Evolutionary conservation across 2,329 filamentous ascomycete species (phyloP).

Genomic region (Colletotrichum sp.): DNA sequence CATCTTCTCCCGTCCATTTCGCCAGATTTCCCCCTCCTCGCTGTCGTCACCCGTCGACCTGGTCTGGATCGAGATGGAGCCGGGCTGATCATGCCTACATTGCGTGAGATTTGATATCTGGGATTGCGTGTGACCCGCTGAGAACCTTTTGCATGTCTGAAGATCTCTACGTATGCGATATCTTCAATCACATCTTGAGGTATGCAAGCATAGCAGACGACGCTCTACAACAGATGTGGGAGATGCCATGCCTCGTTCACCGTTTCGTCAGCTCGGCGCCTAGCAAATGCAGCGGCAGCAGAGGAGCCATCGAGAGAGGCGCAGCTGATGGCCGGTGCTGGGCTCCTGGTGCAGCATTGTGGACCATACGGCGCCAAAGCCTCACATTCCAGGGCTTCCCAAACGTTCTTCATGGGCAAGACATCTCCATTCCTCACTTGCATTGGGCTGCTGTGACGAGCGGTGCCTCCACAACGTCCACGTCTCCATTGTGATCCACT

Average conservation of each 20-base stretch:
- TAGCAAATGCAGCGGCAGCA: not conserved
- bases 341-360: not conserved
- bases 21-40: not conserved
- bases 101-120: not conserved
- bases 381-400: not conserved
- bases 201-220: not conserved
- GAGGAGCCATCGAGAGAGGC: not conserved
- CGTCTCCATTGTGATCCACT: not conserved
- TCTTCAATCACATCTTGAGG: not conserved
- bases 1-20: not conserved
- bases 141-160: not conserved
- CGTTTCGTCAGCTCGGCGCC: not conserved
- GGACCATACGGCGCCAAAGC: not conserved
- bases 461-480: not conserved
- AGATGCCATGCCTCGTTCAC: not conserved
- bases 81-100: slow-evolving; percentile 2
- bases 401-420: not conserved
- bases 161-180: not conserved
- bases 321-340: not conserved
- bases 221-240: not conserved
- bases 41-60: slow-evolving; percentile 3
- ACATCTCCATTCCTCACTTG: not conserved
- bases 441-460: not conserved
- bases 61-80: not conserved
- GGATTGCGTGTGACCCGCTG: not conserved